Evolutionary conservation across 1,139 yeast genomes (phyloP).

Genomic region (Geotrichum candidum): DNA sequence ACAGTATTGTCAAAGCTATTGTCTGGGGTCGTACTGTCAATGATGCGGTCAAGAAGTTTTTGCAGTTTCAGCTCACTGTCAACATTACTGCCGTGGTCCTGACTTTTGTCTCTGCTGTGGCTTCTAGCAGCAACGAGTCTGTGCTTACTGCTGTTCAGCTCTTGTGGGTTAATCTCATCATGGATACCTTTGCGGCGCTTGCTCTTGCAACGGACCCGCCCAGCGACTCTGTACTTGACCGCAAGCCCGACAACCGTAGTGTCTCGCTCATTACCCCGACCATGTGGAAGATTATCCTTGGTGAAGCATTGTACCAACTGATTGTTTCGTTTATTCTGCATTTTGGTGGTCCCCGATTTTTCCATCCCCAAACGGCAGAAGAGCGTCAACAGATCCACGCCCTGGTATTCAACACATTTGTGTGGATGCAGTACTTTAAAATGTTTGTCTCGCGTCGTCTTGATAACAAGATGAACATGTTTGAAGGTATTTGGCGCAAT

Average conservation of each 20-base stretch:
- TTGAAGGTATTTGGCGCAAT: slow-evolving; percentile 74
- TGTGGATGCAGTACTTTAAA: slow-evolving; percentile 95
- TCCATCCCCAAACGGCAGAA: slow-evolving; percentile 53
- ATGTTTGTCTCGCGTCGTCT: slow-evolving; percentile 84
- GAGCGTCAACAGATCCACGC: slow-evolving; percentile 63
- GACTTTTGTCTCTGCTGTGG: slow-evolving; percentile 91
- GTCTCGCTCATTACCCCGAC: slow-evolving; percentile 80
- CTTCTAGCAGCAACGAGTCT: slow-evolving; percentile 67
- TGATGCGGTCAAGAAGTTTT: slow-evolving; percentile 85
- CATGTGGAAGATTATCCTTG: slow-evolving; percentile 98
- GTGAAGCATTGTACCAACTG: slow-evolving; percentile 77
- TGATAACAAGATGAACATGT: slow-evolving; percentile 85
- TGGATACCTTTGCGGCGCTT: slow-evolving; percentile 97
- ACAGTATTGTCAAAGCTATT: slow-evolving; percentile 94
- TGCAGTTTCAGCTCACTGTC: slow-evolving; percentile 94
- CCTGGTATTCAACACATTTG: slow-evolving; percentile 90
- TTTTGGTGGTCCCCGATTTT: slow-evolving; percentile 65
- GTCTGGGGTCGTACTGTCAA: slow-evolving; percentile 99
- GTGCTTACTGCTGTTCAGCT: slow-evolving; percentile 96
- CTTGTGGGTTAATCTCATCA: slow-evolving; percentile 93
- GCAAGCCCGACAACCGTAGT: slow-evolving; percentile 78
- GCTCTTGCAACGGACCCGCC: slow-evolving; percentile 98
- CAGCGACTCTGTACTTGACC: slow-evolving; percentile 65
- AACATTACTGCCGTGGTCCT: slow-evolving; percentile 90
- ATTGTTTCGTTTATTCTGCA: slow-evolving; percentile 71